phyloP scores from a whole-genome alignment of 2,329 filamentous ascomycete species.

The Colletotrichum sp. region DNA sequence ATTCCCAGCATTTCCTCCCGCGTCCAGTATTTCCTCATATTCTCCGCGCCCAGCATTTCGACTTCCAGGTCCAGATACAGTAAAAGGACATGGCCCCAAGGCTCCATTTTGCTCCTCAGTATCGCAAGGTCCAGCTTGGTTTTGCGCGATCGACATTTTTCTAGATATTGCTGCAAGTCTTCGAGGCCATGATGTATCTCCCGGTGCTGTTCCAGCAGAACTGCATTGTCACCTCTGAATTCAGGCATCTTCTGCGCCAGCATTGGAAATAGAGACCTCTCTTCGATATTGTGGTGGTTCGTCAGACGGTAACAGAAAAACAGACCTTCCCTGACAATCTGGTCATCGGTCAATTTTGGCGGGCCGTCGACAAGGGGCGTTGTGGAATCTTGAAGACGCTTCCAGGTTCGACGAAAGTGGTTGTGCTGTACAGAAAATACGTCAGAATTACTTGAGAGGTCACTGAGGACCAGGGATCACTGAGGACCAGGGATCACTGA shows the following conservation, averaged over 20 bases:
- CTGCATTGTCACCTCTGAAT: conserved; percentile 60
- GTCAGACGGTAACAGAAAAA: conserved; percentile 72
- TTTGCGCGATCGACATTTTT: conserved; percentile 66
- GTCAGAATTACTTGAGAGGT: neutral
- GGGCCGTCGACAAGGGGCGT: conserved; percentile 56
- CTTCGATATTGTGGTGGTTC: conserved; percentile 82
- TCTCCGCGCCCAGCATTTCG: conserved; percentile 76
- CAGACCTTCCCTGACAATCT: conserved; percentile 71
- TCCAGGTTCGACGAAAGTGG: conserved; percentile 78
- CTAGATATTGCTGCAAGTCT: conserved; percentile 68
- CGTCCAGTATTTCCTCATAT: conserved; percentile 85
- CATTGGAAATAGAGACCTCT: conserved; percentile 78
- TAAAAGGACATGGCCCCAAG: conserved; percentile 80
- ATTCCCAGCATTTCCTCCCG: conserved; percentile 74
- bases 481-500: neutral
- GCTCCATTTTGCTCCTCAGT: conserved; percentile 75
- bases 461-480: neutral
- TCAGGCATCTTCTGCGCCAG: conserved; percentile 80
- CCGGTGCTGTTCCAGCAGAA: conserved; percentile 75
- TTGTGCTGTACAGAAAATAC: conserved; percentile 62
- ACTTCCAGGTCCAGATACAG: conserved; percentile 87
- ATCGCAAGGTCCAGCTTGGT: conserved; percentile 58
- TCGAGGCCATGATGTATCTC: conserved; percentile 80
- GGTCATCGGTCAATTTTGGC: conserved; percentile 61
- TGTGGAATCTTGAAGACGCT: conserved; percentile 65